Evolutionary conservation across 2,329 filamentous ascomycete species (phyloP), one percentile per base, ranked within the genome.

Genomic region (Mariannaea sp.): DNA sequence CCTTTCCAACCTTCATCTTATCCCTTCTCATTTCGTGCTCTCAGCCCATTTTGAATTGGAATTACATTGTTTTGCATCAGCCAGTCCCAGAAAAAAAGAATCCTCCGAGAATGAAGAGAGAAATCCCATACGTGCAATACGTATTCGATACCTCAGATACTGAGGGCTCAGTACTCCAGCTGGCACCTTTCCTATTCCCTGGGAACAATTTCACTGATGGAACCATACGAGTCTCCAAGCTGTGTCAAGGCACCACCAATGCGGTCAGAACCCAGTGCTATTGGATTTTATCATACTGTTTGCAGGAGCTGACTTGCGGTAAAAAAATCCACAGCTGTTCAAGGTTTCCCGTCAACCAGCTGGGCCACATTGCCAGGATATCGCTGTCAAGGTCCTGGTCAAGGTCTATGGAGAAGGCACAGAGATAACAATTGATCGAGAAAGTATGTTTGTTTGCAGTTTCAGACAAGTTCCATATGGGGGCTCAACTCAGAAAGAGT

Each of bases 351-450:
- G 32, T 32, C 20, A 20, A 10, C 7, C 41, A 5, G 5, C n/a
- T 16, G 45, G 29, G 12, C 20, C 39, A 32, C 8, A 39, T 13
- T 24, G 12, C 6, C 36, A n/a, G 10, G 22, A 22, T 6, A 27
- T 10, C 14, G 27, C 36, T 13, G 40, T 46, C 19, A 51, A 49
- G 2, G 60, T 57, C 12, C 33, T 63, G 8, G 35, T 63, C 48
- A 63, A 63, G 24, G 53, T 63, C 38, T 63, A 63, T 19, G 60
- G 60, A 14, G 60, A 63, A 27, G 60, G 60, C 14, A 63, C 60
- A 0, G 49, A 63, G 10, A 56, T 63, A 12, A 63, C 58, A 2
- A 63, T 63, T 27, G 60, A 63, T 36, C 55, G 60, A 1, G 41
- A 57, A 13, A 63, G 60, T 63, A 48, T 7, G 60, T 61, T n/a